Base-by-base conservation (phyloP, 495 filamentous ascomycete species). In the Talaromyces thailandensis region DNA sequence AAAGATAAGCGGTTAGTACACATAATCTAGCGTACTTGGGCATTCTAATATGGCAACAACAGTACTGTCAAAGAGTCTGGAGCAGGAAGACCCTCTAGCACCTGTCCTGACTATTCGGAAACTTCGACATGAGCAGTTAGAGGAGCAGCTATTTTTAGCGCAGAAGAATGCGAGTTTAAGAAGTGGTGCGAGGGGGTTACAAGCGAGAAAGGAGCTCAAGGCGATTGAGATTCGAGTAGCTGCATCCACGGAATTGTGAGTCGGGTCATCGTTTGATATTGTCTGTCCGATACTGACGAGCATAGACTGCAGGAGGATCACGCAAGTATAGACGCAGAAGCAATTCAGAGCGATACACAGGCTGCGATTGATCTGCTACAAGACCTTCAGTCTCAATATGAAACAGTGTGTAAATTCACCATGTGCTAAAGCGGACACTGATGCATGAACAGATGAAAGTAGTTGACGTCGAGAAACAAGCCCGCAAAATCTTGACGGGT, bases 161-260 rank as follows among this genome's bases (percentile, higher is more conserved):
- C 83, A 88, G 64, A 90, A 89, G 65, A 87, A 88, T 66, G 88
- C 89, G n/a, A 76, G 79, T 35, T 66, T 90, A 26, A 78, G 88
- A 58, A 92, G 88, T 65, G 90, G 90, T 21, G 81, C 87, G 0
- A 76, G 90, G 63, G 90, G 90, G 0, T 66, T 87, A 51, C 83
- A 88, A 60, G 89, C 90, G 0, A 76, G 90, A 28, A 93, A 92
- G 68, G 82, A 84, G 3, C 65, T 93, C 45, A 81, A 81, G 43
- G 76, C 81, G 12, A 77, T 85, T 24, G 90, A 94, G 66, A 82
- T 82, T 60, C 80, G 78, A 32, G 71, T 89, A 6, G 80, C 81
- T 26, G 75, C 81, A 14, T 84, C 84, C 9, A 70, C 75, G 43
- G 74, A 73, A 28, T 51, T 81, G 85, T 87, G 66, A 67, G 79